Percentiles rank a stretch among this genome's conserved stretches.
Conservation (phyloP, 257 asterid genomes). For the Solanum paucissectum region DNA sequence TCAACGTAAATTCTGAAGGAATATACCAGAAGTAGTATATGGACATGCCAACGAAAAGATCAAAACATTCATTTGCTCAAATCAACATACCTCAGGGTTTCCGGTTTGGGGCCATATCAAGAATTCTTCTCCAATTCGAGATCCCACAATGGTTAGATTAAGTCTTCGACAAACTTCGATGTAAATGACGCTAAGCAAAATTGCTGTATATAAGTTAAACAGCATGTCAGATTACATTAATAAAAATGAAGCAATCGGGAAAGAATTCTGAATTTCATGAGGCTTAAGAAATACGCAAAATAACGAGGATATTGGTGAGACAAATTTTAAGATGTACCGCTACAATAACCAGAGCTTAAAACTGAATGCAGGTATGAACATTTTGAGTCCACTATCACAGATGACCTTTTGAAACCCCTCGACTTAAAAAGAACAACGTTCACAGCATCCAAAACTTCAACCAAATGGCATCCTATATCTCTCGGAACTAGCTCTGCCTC, state of each 20-base stretch:
- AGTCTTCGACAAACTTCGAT: constrained; percentile 94
- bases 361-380: constrained; percentile 82
- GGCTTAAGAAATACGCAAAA: background rate
- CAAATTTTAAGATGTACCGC: constrained; percentile 39
- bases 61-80: background rate
- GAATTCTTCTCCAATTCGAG: constrained; percentile 97
- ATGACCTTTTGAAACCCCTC: constrained; percentile 73
- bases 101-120: constrained; percentile 90
- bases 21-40: background rate
- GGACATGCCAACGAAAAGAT: background rate
- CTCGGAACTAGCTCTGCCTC: constrained; percentile 76
- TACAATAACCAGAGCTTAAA: constrained; percentile 59
- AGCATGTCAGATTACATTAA: constrained; percentile 3
- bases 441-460: constrained; percentile 78
- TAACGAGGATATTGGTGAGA: background rate
- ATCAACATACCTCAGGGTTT: constrained; percentile 70
- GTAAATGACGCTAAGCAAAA: constrained; percentile 82
- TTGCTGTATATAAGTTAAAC: constrained; percentile 41
- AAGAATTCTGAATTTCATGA: background rate
- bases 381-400: constrained; percentile 57
- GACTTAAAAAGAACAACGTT: constrained; percentile 62
- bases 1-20: background rate
- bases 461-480: constrained; percentile 76
- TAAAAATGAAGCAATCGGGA: background rate
- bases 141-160: constrained; percentile 77